These are phyloP conservation scores for Musa balbisiana DNA, from an alignment of 202 grass and related monocot species.

Conservation along the genomic window DNA sequence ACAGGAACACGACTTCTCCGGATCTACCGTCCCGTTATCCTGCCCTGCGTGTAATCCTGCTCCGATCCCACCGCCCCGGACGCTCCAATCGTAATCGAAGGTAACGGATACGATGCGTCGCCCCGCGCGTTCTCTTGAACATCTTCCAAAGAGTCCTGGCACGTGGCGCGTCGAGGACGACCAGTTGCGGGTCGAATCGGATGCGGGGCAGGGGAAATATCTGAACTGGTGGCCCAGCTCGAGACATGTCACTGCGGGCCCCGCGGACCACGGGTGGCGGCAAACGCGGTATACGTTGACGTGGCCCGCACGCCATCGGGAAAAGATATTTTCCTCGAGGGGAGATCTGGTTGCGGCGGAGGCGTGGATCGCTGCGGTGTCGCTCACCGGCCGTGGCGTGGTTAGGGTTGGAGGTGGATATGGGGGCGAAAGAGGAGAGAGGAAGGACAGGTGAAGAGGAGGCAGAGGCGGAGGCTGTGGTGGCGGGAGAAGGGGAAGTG, in stretches of 20 bases:
- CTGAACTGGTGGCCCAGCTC: not conserved
- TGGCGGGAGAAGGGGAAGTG: conserved; percentile 25
- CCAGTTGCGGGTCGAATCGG: not conserved
- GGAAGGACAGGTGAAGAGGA: conserved; percentile 9
- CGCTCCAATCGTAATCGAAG: no score
- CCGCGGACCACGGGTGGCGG: not conserved
- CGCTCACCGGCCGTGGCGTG: not conserved
- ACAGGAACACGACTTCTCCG: no score
- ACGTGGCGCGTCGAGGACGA: not conserved
- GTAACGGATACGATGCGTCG: no score
- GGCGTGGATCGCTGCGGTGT: not conserved
- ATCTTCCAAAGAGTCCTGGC: not conserved
- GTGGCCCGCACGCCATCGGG: not conserved
- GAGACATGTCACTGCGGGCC: not conserved
- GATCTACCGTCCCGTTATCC: no score
- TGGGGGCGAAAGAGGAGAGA: conserved; percentile 10
- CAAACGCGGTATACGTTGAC: no score
- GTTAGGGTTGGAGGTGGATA: conserved; percentile 3
- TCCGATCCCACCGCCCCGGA: no score
- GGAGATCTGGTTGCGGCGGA: not conserved
- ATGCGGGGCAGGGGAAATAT: not conserved
- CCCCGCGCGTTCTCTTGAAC: no score
- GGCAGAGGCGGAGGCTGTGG: conserved; percentile 27
- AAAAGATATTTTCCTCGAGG: conserved; percentile 4
- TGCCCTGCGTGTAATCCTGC: no score